Conservation (phyloP, 225 moss, liverwort and hornwort genomes). For the Sphagnum tenellum region DNA sequence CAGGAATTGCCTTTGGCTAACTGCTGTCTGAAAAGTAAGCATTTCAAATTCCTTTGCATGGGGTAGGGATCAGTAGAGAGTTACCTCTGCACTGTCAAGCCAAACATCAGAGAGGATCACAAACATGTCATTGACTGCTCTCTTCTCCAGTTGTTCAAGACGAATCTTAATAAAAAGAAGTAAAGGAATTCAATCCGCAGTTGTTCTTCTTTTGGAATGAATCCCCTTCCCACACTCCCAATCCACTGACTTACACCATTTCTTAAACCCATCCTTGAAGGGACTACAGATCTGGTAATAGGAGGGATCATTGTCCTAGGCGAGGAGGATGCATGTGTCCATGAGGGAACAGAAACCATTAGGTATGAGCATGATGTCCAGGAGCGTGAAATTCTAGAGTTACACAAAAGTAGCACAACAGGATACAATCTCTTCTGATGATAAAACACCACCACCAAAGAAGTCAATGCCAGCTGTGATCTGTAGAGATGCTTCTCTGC, state of each 20-base stretch:
- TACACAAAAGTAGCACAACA: not conserved
- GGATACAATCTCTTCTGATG: conserved; percentile 46
- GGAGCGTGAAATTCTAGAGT: too few species aligned
- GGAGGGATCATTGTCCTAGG: not conserved
- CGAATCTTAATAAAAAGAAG: conserved; percentile 10
- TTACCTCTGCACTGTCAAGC: conserved; percentile 77
- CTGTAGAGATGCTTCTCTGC: conserved; percentile 55
- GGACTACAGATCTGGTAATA: not conserved
- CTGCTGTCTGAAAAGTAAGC: not conserved
- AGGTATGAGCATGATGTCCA: not conserved
- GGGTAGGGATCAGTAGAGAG: not conserved
- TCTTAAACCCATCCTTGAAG: too few species aligned
- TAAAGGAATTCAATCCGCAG: too few species aligned
- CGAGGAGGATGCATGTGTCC: not conserved
- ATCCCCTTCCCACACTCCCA: too few species aligned
- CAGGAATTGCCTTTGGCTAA: too few species aligned
- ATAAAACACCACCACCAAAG: conserved; percentile 35
- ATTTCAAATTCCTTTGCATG: not conserved
- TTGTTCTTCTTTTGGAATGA: too few species aligned
- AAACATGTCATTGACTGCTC: conserved; percentile 76
- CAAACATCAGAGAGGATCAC: conserved; percentile 83
- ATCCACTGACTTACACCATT: too few species aligned
- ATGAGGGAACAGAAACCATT: not conserved
- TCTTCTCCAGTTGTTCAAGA: conserved; percentile 37
- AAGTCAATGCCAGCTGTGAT: conserved; percentile 56